Conservation (phyloP, 306 rosid species). For the Castanea crenata region DNA sequence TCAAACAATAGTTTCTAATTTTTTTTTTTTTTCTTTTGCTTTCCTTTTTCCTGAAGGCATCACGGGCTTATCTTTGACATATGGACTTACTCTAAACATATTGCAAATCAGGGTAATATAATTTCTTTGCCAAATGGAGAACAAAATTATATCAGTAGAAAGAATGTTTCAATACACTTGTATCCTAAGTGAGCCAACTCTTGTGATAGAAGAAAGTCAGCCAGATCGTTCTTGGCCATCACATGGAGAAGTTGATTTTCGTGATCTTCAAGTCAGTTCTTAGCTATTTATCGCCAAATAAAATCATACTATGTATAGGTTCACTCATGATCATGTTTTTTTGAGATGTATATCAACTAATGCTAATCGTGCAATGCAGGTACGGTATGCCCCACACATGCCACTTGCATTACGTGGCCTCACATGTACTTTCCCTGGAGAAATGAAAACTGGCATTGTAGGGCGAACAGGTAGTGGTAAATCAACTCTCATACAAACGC, state of each 20-base stretch:
- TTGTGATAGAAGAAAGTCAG: conserved; percentile 48
- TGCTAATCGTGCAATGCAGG: neutral
- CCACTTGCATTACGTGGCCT: conserved; percentile 54
- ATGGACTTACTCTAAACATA: too few species aligned
- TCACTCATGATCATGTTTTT: neutral
- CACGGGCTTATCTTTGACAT: conserved; percentile 22
- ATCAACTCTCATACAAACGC: too few species aligned
- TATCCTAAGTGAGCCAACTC: conserved; percentile 72
- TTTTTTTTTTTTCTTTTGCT: neutral
- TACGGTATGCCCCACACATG: conserved; percentile 19
- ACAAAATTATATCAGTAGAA: too few species aligned
- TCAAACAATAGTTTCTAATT: neutral
- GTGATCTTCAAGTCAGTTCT: too few species aligned
- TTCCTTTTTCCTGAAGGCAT: conserved; percentile 40
- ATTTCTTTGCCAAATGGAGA: too few species aligned
- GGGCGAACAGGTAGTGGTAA: too few species aligned
- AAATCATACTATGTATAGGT: neutral
- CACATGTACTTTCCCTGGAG: conserved; percentile 46
- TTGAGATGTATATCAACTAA: neutral
- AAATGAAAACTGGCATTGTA: conserved; percentile 38
- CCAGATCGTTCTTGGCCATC: conserved; percentile 22
- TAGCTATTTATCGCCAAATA: too few species aligned
- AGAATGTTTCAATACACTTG: conserved; percentile 72
- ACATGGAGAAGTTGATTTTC: too few species aligned
- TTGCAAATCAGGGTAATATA: too few species aligned